These are phyloP conservation scores for Colletotrichum melonis DNA, from an alignment of 2,329 filamentous ascomycete species.

Conservation along the genomic window DNA sequence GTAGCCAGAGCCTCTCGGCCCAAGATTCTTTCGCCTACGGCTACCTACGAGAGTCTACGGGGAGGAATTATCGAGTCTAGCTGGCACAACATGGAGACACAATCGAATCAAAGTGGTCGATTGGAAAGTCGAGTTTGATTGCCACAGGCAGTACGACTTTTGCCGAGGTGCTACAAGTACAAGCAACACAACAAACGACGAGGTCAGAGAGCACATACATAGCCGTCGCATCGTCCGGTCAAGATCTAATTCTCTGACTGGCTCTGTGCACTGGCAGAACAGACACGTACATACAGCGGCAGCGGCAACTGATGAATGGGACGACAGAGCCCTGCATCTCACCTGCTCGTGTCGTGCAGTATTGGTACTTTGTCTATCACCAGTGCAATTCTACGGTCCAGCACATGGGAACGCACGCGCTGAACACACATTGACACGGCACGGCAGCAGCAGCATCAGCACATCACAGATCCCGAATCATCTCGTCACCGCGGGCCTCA, in stretches of 20 bases:
- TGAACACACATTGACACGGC: not conserved
- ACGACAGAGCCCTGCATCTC: constrained; percentile 29
- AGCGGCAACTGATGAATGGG: constrained; percentile 15
- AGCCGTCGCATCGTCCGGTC: constrained; percentile 27
- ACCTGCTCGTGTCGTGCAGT: not conserved
- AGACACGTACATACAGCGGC: constrained; percentile 13
- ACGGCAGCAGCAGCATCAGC: constrained; percentile 22
- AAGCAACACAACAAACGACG: constrained; percentile 15
- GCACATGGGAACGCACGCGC: constrained; percentile 5
- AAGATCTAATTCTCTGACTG: constrained; percentile 16
- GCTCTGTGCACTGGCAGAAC: constrained; percentile 31
- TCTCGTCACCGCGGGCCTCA: constrained; percentile 31
- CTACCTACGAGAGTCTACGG: constrained; percentile 6
- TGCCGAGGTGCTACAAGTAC: constrained; percentile 23
- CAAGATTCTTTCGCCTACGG: not conserved
- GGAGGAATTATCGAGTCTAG: not conserved
- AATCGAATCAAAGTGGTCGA: constrained; percentile 11
- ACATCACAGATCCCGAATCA: constrained; percentile 29
- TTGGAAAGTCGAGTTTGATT: constrained; percentile 24
- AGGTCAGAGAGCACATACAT: constrained; percentile 29
- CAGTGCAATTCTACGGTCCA: not conserved
- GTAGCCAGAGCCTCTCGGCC: not conserved
- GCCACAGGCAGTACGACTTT: constrained; percentile 22
- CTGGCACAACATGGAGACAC: constrained; percentile 5
- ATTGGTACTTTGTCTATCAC: not conserved